phyloP scores from a whole-genome alignment of 176 grass and related monocot species.

The Pontederia paniculata region DNA sequence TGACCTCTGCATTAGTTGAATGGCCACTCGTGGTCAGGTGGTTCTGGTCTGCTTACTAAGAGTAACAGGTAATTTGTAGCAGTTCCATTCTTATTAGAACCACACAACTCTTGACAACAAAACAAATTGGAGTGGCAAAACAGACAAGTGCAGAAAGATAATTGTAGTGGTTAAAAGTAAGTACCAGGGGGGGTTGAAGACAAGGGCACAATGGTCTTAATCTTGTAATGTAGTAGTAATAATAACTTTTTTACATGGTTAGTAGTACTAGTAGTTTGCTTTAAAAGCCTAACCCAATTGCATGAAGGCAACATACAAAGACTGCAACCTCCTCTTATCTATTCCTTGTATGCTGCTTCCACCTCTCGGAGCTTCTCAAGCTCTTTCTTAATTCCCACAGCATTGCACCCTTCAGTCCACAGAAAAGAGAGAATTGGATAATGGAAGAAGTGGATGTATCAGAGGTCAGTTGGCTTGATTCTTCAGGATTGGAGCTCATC shows the following conservation, averaged over 20 bases:
- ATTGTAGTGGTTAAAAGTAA: not conserved
- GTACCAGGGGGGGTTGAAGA: too few species aligned
- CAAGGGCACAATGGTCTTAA: too few species aligned
- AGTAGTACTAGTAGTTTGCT: too few species aligned
- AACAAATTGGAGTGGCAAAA: too few species aligned
- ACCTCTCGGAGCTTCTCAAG: too few species aligned
- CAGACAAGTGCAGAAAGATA: not conserved
- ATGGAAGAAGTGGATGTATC: conserved; percentile 1
- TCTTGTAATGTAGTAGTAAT: too few species aligned
- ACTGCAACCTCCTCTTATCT: too few species aligned
- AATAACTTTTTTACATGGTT: too few species aligned
- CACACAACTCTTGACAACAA: not conserved
- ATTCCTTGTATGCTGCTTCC: too few species aligned
- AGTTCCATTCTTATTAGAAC: not conserved
- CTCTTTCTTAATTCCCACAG: not conserved
- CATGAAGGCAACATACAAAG: too few species aligned
- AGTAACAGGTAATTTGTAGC: not conserved
- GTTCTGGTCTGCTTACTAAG: not conserved
- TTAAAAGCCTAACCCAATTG: too few species aligned
- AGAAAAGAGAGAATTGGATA: not conserved
- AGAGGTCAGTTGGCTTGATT: not conserved
- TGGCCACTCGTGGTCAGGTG: not conserved
- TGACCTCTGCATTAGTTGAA: not conserved
- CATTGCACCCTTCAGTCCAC: not conserved
- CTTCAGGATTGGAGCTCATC: not conserved